Evolutionary conservation across 2,329 filamentous ascomycete species (phyloP).

Genomic region (Pseudogymnoascus sp.): DNA sequence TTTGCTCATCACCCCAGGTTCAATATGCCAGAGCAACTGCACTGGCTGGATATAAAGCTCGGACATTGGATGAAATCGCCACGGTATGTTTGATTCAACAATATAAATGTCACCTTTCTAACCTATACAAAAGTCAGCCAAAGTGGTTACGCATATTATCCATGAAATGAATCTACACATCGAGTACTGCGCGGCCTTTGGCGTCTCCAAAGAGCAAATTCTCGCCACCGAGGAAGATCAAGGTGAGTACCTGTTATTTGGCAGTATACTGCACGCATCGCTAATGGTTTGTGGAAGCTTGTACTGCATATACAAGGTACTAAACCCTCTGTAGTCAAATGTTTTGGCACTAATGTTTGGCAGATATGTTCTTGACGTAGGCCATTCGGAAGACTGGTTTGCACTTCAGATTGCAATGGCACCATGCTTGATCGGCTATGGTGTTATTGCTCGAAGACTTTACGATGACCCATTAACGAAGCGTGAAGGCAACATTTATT

Average conservation of each 20-base stretch:
- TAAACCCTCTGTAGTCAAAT: not conserved
- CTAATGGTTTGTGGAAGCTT: conserved; percentile 38
- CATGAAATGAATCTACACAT: conserved; percentile 76
- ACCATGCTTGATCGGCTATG: conserved; percentile 86
- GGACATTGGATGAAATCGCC: conserved; percentile 62
- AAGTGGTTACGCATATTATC: conserved; percentile 68
- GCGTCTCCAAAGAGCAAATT: conserved; percentile 65
- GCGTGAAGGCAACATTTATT: conserved; percentile 64
- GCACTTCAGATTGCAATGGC: conserved; percentile 77
- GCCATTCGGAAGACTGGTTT: conserved; percentile 79
- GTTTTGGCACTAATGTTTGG: not conserved
- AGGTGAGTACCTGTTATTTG: conserved; percentile 38
- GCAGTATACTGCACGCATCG: conserved; percentile 2
- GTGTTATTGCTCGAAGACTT: conserved; percentile 65
- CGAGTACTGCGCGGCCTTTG: conserved; percentile 73
- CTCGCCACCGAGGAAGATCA: conserved; percentile 64
- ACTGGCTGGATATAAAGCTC: conserved; percentile 77
- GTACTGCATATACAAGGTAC: conserved; percentile 63
- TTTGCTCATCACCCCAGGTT: conserved; percentile 39
- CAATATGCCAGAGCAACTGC: conserved; percentile 86
- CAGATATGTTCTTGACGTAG: conserved; percentile 80
- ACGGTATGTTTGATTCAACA: conserved; percentile 41
- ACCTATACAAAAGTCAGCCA: conserved; percentile 41
- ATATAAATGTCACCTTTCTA: not conserved
- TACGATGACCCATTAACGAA: conserved; percentile 52